Evolutionary conservation across 106 monocot species (phyloP).

Genomic region (Gastrodia elata): DNA sequence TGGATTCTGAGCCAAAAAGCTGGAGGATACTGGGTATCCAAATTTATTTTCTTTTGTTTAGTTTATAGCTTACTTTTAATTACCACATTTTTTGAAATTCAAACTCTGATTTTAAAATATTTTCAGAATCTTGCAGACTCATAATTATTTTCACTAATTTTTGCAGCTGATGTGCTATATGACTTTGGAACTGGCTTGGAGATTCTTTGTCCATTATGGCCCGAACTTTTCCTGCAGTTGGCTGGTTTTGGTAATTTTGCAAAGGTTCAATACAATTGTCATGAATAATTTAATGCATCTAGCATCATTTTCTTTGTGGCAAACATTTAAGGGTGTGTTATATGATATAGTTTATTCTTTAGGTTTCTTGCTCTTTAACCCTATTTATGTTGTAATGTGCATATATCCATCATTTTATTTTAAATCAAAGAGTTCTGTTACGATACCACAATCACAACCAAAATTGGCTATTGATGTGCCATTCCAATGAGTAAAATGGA

Average conservation of each 20-base stretch:
- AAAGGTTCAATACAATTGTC: slow-evolving; percentile 38
- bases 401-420: no score
- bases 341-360: not conserved
- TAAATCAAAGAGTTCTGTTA: no score
- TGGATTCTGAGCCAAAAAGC: slow-evolving; percentile 97
- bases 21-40: slow-evolving; percentile 87
- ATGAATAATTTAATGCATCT: slow-evolving; percentile 1
- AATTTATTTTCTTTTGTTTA: not conserved
- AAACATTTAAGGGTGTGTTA: not conserved
- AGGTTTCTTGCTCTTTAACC: not conserved
- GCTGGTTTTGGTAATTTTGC: slow-evolving; percentile 97
- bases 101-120: not conserved
- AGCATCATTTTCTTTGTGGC: not conserved
- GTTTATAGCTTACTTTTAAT: not conserved
- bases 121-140: slow-evolving; percentile 3
- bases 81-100: not conserved
- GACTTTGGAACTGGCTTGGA: slow-evolving; percentile 91
- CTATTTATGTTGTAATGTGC: not conserved
- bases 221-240: slow-evolving; percentile 88
- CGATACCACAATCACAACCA: no score
- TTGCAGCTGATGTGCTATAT: slow-evolving; percentile 89
- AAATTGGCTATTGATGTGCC: no score
- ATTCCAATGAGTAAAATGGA: no score
- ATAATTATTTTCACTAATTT: slow-evolving; percentile 10
- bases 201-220: slow-evolving; percentile 88